Percentiles rank a stretch among this genome's conserved stretches.
Evolutionary conservation across 768 basidiomycete genomes (phyloP).

Genomic region (Tulasnella sp.): DNA sequence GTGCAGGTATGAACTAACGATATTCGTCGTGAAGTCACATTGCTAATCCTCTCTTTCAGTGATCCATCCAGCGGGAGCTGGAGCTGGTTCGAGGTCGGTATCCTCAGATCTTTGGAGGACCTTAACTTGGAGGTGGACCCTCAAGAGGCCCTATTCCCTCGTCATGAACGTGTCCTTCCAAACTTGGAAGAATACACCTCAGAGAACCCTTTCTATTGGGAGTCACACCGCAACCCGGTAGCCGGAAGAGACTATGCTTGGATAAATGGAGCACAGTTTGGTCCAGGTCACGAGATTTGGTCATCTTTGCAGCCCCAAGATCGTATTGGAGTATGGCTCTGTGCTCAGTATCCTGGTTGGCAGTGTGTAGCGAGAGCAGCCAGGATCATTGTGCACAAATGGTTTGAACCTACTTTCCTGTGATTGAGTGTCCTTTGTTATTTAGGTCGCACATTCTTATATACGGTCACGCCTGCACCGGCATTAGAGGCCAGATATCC

Average conservation of each 20-base stretch:
- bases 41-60: not conserved
- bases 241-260: not conserved
- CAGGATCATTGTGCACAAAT: slow-evolving; percentile 4
- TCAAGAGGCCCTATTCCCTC: not conserved
- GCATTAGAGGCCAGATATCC: no score
- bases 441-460: no score
- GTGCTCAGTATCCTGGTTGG: slow-evolving; percentile 13
- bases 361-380: not conserved
- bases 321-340: slow-evolving; percentile 25
- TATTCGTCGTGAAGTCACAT: not conserved
- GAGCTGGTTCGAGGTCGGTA: slow-evolving; percentile 20
- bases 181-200: not conserved
- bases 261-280: slow-evolving; percentile 1
- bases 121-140: not conserved
- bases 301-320: slow-evolving; percentile 2
- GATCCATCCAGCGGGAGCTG: slow-evolving; percentile 11
- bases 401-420: not conserved
- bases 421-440: not conserved
- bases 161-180: not conserved
- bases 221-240: slow-evolving; percentile 7
- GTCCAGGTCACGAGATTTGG: slow-evolving; percentile 19
- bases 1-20: not conserved
- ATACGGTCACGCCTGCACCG: no score
- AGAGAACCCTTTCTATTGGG: not conserved
- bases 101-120: not conserved